A percentile compares a stretch with the other conserved stretches of the same genome.
Conservation (phyloP, 2,329 filamentous ascomycete genomes). For the Hawksworthiomyces lignivorus region DNA sequence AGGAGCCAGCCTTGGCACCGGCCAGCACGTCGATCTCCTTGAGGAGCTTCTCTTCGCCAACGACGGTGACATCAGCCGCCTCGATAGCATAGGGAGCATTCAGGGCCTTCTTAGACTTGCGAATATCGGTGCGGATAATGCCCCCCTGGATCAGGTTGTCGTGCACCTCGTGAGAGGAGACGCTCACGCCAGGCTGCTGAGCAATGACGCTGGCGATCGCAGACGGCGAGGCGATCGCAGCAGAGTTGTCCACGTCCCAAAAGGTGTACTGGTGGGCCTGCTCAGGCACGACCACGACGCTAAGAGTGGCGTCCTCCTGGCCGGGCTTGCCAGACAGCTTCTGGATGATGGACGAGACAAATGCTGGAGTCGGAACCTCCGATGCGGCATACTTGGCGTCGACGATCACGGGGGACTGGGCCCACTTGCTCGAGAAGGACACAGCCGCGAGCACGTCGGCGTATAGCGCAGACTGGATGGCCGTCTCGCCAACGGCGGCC, state of each 20-base stretch:
- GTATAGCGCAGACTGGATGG: constrained; percentile 77
- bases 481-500: constrained; percentile 63
- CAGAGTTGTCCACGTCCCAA: constrained; percentile 80
- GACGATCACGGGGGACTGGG: constrained; percentile 55
- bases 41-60: constrained; percentile 74
- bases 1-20: constrained; percentile 61
- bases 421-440: constrained; percentile 62
- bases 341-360: constrained; percentile 43
- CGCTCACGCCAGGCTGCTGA: constrained; percentile 60
- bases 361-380: constrained; percentile 47
- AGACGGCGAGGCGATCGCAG: constrained; percentile 55
- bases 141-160: constrained; percentile 68
- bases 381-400: constrained; percentile 86
- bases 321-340: constrained; percentile 37
- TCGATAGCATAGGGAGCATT: constrained; percentile 62
- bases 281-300: constrained; percentile 30
- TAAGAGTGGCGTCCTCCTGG: constrained; percentile 34
- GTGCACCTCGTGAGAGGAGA: constrained; percentile 54
- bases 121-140: constrained; percentile 73
- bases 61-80: constrained; percentile 68
- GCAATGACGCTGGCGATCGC: constrained; percentile 54
- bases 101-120: constrained; percentile 67
- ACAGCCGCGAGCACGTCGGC: constrained; percentile 84
- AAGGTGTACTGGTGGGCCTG: constrained; percentile 79
- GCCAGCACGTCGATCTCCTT: constrained; percentile 68